Evolutionary conservation across 1,284 basidiomycete species (phyloP).

Genomic region (Ceratobasidium sp.): DNA sequence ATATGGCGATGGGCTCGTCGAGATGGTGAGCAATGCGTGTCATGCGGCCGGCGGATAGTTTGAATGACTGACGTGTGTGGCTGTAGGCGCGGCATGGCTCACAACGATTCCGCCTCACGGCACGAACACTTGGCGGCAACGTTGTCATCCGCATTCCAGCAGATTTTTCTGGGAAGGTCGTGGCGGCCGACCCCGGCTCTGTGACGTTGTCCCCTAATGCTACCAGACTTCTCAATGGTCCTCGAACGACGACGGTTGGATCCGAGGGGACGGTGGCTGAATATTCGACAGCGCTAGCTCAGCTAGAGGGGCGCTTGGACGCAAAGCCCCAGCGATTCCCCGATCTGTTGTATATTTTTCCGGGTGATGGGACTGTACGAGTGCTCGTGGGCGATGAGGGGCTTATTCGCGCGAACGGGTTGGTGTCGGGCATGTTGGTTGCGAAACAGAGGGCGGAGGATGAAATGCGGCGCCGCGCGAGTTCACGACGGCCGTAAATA

Average conservation of each 20-base stretch:
- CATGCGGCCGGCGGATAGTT: neutral
- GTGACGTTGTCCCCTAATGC: constrained; percentile 33
- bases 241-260: constrained; percentile 33
- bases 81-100: constrained; percentile 37
- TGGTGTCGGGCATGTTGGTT: constrained; percentile 37
- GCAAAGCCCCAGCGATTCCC: constrained; percentile 17
- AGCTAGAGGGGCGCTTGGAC: neutral
- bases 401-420: constrained; percentile 26
- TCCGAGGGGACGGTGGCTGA: constrained; percentile 12
- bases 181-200: constrained; percentile 13
- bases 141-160: constrained; percentile 30
- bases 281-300: constrained; percentile 19
- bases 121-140: constrained; percentile 29
- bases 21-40: constrained; percentile 20
- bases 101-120: constrained; percentile 38
- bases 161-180: constrained; percentile 30
- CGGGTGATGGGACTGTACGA: constrained; percentile 32
- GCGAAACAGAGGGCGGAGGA: constrained; percentile 37
- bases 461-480: constrained; percentile 37
- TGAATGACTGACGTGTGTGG: neutral
- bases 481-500: constrained; percentile 25
- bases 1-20: constrained; percentile 24
- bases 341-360: constrained; percentile 22
- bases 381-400: constrained; percentile 39
- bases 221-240: constrained; percentile 13